Conservation (phyloP, 495 filamentous ascomycete species). For the Barbatosphaeria neglecta region DNA sequence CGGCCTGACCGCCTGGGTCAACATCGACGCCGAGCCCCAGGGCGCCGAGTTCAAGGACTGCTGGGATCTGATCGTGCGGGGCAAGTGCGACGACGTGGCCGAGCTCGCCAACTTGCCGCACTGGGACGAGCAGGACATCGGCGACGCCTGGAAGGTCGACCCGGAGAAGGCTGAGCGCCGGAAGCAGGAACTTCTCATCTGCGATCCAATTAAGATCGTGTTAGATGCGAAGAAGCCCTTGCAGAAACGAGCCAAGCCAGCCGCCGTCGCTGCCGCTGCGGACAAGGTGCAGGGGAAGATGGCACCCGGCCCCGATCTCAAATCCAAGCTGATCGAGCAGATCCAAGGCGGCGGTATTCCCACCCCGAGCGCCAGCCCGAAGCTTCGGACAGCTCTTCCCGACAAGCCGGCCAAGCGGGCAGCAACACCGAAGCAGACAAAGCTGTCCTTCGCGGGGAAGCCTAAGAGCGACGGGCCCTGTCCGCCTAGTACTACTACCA, state of each 20-base stretch:
- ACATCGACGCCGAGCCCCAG: constrained; percentile 68
- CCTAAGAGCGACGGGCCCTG: not conserved
- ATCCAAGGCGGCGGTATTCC: constrained; percentile 35
- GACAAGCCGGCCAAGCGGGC: constrained; percentile 15
- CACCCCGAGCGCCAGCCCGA: constrained; percentile 52
- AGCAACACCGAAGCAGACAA: constrained; percentile 30
- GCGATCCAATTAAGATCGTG: constrained; percentile 26
- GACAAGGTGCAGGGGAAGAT: constrained; percentile 12
- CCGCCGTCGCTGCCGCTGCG: too few relatives aligned
- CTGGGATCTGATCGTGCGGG: constrained; percentile 82
- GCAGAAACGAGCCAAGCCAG: too few relatives aligned
- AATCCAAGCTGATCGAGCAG: constrained; percentile 9
- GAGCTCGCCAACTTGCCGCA: constrained; percentile 56
- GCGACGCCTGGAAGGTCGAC: constrained; percentile 25
- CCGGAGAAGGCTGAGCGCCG: constrained; percentile 24
- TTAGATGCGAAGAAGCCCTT: constrained; percentile 24
- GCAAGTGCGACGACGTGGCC: constrained; percentile 82
- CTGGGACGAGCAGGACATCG: constrained; percentile 56
- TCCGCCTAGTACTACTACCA: too few relatives aligned
- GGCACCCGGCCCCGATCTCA: constrained; percentile 6
- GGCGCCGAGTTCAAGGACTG: constrained; percentile 80
- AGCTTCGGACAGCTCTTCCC: constrained; percentile 37
- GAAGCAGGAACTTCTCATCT: constrained; percentile 18
- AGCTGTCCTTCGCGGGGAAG: constrained; percentile 16
- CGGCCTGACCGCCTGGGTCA: constrained; percentile 92